These are phyloP conservation scores for Alternaria incomplexa DNA, from an alignment of 2,329 filamentous ascomycete species.

Conservation along the genomic window DNA sequence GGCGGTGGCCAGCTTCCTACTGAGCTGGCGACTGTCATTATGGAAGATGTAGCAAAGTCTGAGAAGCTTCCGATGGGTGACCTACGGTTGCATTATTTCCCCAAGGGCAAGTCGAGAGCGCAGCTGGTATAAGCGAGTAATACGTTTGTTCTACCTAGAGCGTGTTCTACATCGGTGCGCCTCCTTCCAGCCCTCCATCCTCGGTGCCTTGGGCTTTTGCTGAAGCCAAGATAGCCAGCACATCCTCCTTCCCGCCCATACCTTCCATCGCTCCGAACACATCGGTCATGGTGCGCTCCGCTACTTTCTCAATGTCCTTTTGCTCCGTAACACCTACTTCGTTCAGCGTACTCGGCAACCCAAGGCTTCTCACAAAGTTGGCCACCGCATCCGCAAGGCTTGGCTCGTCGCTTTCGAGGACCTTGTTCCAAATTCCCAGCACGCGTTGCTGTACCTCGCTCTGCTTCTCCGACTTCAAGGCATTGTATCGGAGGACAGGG, in stretches of 20 bases:
- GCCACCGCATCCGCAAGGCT: slow-evolving; percentile 28
- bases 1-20: slow-evolving; percentile 12
- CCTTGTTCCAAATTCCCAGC: slow-evolving; percentile 26
- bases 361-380: slow-evolving; percentile 23
- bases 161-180: neutral
- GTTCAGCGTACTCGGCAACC: slow-evolving; percentile 24
- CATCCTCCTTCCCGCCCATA: slow-evolving; percentile 12
- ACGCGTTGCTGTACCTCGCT: slow-evolving; percentile 17
- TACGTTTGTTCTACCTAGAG: too few species aligned
- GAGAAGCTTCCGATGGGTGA: slow-evolving; percentile 9
- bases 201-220: slow-evolving; percentile 5
- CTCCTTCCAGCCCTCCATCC: neutral
- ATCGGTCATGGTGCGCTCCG: slow-evolving; percentile 32
- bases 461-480: slow-evolving; percentile 15
- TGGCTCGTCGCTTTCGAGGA: slow-evolving; percentile 19
- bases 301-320: slow-evolving; percentile 24
- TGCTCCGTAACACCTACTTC: slow-evolving; percentile 26
- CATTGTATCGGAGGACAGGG: slow-evolving; percentile 24
- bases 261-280: slow-evolving; percentile 13
- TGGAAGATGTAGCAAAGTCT: slow-evolving; percentile 12
- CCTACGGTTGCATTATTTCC: slow-evolving; percentile 4
- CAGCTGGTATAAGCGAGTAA: neutral
- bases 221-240: slow-evolving; percentile 17
- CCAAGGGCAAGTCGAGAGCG: neutral
- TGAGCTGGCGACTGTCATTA: slow-evolving; percentile 13